Conservation (phyloP, 1,284 basidiomycete species). For the Spongispora temasekensis region DNA sequence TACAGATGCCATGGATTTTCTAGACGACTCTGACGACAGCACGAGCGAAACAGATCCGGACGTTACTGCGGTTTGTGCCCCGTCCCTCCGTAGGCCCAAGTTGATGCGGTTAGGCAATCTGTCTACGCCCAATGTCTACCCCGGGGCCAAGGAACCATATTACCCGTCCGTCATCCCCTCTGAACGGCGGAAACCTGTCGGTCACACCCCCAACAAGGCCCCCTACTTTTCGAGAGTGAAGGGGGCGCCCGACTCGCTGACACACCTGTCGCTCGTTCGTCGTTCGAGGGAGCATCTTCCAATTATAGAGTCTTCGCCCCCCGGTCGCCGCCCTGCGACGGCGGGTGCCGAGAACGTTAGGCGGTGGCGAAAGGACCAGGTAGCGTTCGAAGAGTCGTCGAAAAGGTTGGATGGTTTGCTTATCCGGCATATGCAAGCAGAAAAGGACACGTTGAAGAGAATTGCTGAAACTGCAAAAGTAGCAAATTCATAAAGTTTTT, state of each 20-base stretch:
- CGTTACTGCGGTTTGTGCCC: constrained; percentile 28
- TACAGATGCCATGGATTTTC: constrained; percentile 69
- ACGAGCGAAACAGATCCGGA: constrained; percentile 34
- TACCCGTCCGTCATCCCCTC: constrained; percentile 30
- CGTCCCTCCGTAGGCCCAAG: constrained; percentile 34
- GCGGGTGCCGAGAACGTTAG: constrained; percentile 32
- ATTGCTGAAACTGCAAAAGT: constrained; percentile 53
- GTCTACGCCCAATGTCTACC: constrained; percentile 35
- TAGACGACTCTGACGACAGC: constrained; percentile 48
- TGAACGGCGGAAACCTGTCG: constrained; percentile 41
- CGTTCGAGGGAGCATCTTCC: constrained; percentile 34
- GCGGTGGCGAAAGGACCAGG: constrained; percentile 40
- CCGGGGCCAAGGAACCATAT: constrained; percentile 32
- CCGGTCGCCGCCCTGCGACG: constrained; percentile 29
- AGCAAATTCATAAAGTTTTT: constrained; percentile 28
- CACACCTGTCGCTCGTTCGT: constrained; percentile 34
- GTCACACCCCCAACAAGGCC: constrained; percentile 30
- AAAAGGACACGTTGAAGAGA: constrained; percentile 70
- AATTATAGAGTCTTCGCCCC: constrained; percentile 3
- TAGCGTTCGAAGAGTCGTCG: constrained; percentile 53
- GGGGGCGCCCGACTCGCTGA: constrained; percentile 29
- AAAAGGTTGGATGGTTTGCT: constrained; percentile 72
- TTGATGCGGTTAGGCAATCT: constrained; percentile 45
- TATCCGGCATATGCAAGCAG: constrained; percentile 70
- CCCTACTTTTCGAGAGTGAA: constrained; percentile 38